Base-by-base conservation (phyloP, 768 basidiomycete species). In the Russula dissimulans region DNA sequence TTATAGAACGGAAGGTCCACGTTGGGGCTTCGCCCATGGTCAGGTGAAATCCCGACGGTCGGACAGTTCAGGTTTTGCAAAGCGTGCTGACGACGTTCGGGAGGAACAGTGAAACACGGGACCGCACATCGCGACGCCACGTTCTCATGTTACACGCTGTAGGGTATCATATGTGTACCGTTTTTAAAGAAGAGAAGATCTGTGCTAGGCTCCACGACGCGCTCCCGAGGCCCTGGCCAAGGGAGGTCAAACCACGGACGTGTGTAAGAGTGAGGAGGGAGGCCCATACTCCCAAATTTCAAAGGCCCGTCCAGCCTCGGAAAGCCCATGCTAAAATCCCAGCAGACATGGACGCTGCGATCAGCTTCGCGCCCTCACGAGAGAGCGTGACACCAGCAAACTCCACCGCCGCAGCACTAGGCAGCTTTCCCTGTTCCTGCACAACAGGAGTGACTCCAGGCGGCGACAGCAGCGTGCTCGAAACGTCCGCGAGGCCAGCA, bases 301-400 rank as follows among this genome's bases (percentile, higher is more conserved):
- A 64, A 43, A n/a, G n/a, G 50, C 52, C 56, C 8, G 48, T 8
- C 60, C 55, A 61, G 10, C 60, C 31, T 29, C 56, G 56, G 17
- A 61, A 12, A 22, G 43, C 51, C 60, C 60, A 61, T 8, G 56
- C 51, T 9, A 61, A 42, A 14, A 61, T 18, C 29, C 60, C 45
- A 36, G 51, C 31, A n/a, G 56, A 47, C 22, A 57, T 6, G 39
- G 56, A 61, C 18, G 39, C 44, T 0, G 50, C 60, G 3, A 53
- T 38, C 38, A 57, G n/a, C 44, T 43, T 57, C 45, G 18, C 56
- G 22, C 53, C 45, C 38, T 47, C 43, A 11, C 11, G 29, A 1
- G 44, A 34, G 17, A 61, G 32, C 31, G 39, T 34, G 41, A 57
- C 45, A 41, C 60, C 57, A 52, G 34, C 62, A 57, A 67, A 59